Evolutionary conservation across 768 basidiomycete species (phyloP).

Genomic region (Mycena vitilis): DNA sequence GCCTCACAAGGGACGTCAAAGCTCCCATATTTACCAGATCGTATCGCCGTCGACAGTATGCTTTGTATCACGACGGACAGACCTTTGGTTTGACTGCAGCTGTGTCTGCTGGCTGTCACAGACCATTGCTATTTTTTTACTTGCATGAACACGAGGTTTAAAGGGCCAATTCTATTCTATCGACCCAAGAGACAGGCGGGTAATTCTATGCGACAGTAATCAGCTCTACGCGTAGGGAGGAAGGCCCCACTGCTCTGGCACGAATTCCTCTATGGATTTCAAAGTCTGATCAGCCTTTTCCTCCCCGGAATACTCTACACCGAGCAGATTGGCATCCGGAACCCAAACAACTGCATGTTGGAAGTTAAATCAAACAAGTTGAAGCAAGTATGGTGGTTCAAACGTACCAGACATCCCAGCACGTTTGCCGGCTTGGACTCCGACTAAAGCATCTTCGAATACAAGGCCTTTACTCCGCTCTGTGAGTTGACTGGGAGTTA

Average conservation of each 20-base stretch:
- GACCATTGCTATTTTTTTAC: too few species aligned
- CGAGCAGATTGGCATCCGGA: conserved; percentile 76
- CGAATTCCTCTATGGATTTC: conserved; percentile 74
- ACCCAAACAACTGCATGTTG: conserved; percentile 79
- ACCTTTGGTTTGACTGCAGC: too few species aligned
- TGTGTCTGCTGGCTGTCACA: too few species aligned
- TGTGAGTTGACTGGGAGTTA: conserved; percentile 48
- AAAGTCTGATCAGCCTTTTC: conserved; percentile 71
- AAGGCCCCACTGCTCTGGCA: conserved; percentile 87
- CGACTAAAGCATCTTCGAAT: conserved; percentile 85
- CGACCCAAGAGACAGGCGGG: too few species aligned
- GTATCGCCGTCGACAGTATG: too few species aligned
- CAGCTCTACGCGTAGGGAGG: conserved; percentile 65
- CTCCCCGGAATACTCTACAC: conserved; percentile 57
- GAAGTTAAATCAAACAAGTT: too few species aligned
- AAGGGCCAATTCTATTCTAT: too few species aligned
- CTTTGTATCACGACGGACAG: too few species aligned
- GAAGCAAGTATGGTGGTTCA: too few species aligned
- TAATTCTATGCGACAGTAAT: background rate
- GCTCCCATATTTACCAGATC: too few species aligned
- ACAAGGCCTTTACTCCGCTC: conserved; percentile 77
- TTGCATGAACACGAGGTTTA: too few species aligned
- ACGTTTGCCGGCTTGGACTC: conserved; percentile 82
- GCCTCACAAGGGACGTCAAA: too few species aligned
- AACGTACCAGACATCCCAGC: conserved; percentile 86